A percentile compares a stretch with the other conserved stretches of the same genome.
Evolutionary conservation across 176 grass and related monocot species (phyloP).

Genomic region (Cocos nucifera): DNA sequence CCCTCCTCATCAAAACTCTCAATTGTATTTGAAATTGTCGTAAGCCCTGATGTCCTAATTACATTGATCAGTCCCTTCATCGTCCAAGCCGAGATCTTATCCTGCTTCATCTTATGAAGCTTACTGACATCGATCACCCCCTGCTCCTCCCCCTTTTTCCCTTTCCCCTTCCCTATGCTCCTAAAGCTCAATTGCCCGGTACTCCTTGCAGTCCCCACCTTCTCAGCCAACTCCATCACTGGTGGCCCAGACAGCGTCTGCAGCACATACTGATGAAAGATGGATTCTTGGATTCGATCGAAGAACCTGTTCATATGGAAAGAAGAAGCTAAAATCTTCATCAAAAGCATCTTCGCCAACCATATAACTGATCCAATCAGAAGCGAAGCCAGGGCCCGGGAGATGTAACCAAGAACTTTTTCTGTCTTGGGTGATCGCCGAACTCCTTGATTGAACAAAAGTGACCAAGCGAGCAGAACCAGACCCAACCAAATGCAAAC

Average conservation of each 20-base stretch:
- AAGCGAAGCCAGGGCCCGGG: constrained; percentile 10
- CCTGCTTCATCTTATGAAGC: constrained; percentile 74
- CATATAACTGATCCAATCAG: constrained; percentile 51
- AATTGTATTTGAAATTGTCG: constrained; percentile 66
- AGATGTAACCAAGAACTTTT: constrained; percentile 2
- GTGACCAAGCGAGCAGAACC: constrained; percentile 63
- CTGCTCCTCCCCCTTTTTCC: constrained; percentile 42
- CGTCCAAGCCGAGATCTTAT: constrained; percentile 87
- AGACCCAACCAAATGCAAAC: constrained; percentile 66
- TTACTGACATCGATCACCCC: constrained; percentile 56
- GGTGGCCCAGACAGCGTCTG: constrained; percentile 72
- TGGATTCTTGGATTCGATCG: constrained; percentile 87
- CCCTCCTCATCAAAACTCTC: constrained; percentile 74
- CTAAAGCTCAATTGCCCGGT: constrained; percentile 52
- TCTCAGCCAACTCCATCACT: constrained; percentile 71
- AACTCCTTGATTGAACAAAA: constrained; percentile 44
- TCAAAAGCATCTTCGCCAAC: constrained; percentile 68
- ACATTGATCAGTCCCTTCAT: constrained; percentile 72
- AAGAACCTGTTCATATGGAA: constrained; percentile 92
- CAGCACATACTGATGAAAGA: constrained; percentile 88
- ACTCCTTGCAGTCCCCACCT: constrained; percentile 46
- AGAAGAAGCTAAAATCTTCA: constrained; percentile 80
- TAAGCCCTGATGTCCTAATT: constrained; percentile 64
- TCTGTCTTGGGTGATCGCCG: constrained; percentile 20
- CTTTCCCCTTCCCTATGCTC: constrained; percentile 31